Evolutionary conservation across 371 early-diverging fungal species (phyloP), one percentile per base, ranked within the genome.

Genomic region (Parasitella parasitica): DNA sequence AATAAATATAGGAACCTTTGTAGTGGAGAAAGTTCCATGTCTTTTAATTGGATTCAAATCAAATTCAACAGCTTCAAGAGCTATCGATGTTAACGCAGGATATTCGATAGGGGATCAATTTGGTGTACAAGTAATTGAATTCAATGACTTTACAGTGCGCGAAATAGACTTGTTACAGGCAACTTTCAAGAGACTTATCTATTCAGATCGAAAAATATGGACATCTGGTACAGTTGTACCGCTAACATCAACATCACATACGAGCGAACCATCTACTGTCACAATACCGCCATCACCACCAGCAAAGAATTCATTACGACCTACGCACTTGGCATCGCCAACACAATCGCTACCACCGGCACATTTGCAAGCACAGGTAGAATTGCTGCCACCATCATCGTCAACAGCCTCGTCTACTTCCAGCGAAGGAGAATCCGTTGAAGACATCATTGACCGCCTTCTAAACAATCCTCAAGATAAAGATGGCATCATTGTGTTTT

Each of bases 31-130:
- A 18, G 69, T 76, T n/a, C 77, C 77, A 13, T 61, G 69, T 24
- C 69, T 60, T 54, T 64, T 76, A 32, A 54, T 76, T 26, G 77
- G 74, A 22, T 62, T 76, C n/a, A 76, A 73, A 57, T 58, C 71
- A 27, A 72, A 76, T 43, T 53, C 69, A 38, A 65, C 67, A 38
- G 39, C 27, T 11, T 34, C 51, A 52, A 66, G 72, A 39, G 59
- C 68, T 36, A 72, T 73, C 16, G 72, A 76, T 49, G 56, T 64
- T 20, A 62, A 66, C 18, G 50, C 69, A 20, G 74, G 71, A 34
- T 51, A 63, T 46, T 66, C 64, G 43, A 59, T 76, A n/a, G 77
- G 66, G 20, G 64, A 69, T 24, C 24, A 67, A 18, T 76, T 76
- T 61, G 66, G 69, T 30, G 65, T 72, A 13, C 64, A 70, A 34